Evolutionary conservation across 1,139 yeast genomes (phyloP).

Genomic region (Scheffersomyces illinoinensis): DNA sequence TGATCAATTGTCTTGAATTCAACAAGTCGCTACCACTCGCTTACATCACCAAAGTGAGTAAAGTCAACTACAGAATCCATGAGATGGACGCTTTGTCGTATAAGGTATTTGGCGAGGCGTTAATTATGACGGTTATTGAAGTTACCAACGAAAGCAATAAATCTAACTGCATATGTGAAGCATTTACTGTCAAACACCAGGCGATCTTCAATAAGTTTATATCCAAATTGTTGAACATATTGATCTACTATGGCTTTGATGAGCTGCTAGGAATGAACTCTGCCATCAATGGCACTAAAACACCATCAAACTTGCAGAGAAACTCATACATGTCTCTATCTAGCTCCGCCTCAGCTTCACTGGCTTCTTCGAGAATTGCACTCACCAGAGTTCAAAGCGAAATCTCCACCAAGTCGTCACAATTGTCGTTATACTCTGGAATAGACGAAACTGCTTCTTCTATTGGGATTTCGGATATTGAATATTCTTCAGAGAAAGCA

Average conservation of each 20-base stretch:
- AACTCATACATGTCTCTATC: not conserved
- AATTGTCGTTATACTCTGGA: constrained; percentile 9
- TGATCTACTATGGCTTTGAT: constrained; percentile 10
- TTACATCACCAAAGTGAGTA: constrained; percentile 13
- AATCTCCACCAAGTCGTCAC: constrained; percentile 10
- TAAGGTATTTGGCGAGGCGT: constrained; percentile 22
- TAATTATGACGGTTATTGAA: constrained; percentile 18
- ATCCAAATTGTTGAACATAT: constrained; percentile 16
- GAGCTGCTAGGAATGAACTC: not conserved
- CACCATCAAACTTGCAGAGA: not conserved
- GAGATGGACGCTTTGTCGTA: constrained; percentile 16
- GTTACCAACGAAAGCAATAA: constrained; percentile 5
- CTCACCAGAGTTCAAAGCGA: constrained; percentile 5
- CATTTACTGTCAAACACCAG: constrained; percentile 9
- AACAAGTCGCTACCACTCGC: constrained; percentile 13
- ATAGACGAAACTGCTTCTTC: constrained; percentile 5
- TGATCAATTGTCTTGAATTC: constrained; percentile 17
- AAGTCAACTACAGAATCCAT: constrained; percentile 22
- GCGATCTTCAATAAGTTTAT: constrained; percentile 9
- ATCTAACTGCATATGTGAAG: not conserved
- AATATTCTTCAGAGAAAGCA: not conserved
- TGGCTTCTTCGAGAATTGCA: not conserved
- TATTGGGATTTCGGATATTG: not conserved
- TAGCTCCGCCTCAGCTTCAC: not conserved
- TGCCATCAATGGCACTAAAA: not conserved